These are phyloP conservation scores for Quercus aquifolioides DNA, from an alignment of 306 rosid genomes.

Conservation along the genomic window DNA sequence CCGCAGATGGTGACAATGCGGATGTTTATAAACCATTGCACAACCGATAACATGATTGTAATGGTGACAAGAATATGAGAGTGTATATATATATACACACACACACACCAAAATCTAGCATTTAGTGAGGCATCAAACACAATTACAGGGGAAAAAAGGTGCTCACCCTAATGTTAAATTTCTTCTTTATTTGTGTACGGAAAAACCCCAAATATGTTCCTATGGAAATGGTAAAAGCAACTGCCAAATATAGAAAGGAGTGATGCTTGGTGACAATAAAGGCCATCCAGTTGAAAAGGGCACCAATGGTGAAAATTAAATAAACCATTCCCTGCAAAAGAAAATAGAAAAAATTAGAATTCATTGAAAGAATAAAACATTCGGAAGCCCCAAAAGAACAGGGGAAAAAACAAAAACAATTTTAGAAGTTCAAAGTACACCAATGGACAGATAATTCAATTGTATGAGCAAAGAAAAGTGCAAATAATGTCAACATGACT, in stretches of 20 bases:
- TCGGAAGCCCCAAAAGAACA: too few relatives aligned
- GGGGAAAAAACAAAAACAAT: background rate
- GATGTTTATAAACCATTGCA: background rate
- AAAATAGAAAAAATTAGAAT: constrained; percentile 10
- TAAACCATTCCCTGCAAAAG: constrained; percentile 65
- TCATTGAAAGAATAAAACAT: background rate
- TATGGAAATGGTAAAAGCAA: constrained; percentile 52
- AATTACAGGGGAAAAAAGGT: background rate
- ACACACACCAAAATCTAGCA: background rate
- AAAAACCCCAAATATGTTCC: constrained; percentile 81
- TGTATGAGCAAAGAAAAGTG: background rate
- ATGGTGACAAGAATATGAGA: background rate
- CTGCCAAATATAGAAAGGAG: constrained; percentile 66
- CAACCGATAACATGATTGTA: background rate
- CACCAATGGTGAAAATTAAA: constrained; percentile 46
- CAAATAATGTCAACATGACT: constrained; percentile 8
- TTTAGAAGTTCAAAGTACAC: background rate
- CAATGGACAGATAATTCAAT: background rate
- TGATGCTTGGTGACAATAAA: constrained; percentile 53
- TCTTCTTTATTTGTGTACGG: constrained; percentile 77
- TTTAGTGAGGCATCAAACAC: constrained; percentile 3
- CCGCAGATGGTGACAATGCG: background rate
- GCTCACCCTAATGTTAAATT: constrained; percentile 88
- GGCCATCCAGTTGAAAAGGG: constrained; percentile 59
- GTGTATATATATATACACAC: background rate